These are phyloP conservation scores for Jimgerdemannia lactiflua DNA, from an alignment of 192 early-diverging fungal genomes.

Conservation along the genomic window DNA sequence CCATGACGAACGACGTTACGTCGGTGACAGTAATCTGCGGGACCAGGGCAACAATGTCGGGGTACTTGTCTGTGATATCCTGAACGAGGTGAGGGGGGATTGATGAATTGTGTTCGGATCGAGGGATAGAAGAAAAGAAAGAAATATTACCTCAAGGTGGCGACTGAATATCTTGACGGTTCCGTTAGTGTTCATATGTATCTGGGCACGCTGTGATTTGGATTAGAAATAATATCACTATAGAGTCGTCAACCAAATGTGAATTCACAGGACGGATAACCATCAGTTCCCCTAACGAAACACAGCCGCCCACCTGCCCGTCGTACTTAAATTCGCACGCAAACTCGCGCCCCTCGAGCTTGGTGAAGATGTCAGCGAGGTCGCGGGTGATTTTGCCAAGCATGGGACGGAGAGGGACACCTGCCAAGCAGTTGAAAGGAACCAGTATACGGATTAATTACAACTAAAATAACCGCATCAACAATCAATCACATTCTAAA, in stretches of 20 bases:
- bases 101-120: no score
- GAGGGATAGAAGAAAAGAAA: not conserved
- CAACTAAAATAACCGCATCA: no score
- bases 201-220: conserved; percentile 75
- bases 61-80: conserved; percentile 79
- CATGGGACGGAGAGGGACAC: conserved; percentile 86
- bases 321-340: conserved; percentile 94
- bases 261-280: no score
- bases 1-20: conserved; percentile 79
- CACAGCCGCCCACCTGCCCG: conserved; percentile 49
- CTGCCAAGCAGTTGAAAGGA: no score
- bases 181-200: conserved; percentile 66
- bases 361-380: conserved; percentile 72
- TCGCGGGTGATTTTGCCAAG: conserved; percentile 85
- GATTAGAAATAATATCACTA: no score
- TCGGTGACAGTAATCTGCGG: conserved; percentile 48
- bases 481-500: no score
- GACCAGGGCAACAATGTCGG: conserved; percentile 74
- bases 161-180: conserved; percentile 70
- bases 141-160: conserved; percentile 57
- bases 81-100: no score
- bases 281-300: no score
- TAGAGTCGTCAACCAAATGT: no score
- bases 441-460: no score
- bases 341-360: conserved; percentile 74